These are phyloP conservation scores for Pseudonitzschia multistriata DNA, from an alignment of 108 stramenopile genomes.

Conservation along the genomic window DNA sequence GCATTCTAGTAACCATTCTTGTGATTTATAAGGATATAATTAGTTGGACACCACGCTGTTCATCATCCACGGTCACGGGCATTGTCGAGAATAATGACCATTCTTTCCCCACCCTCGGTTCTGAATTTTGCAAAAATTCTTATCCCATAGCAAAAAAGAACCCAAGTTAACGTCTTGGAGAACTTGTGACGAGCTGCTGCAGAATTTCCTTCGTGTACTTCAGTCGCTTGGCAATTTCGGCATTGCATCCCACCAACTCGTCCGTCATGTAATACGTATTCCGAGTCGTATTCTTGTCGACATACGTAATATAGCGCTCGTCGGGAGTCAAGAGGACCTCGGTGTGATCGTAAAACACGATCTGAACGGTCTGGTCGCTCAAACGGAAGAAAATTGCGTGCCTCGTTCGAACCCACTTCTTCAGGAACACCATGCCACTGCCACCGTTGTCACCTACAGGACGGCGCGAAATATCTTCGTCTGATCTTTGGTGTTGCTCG, in stretches of 20 bases:
- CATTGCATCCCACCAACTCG: constrained; percentile 61
- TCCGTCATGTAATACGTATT: constrained; percentile 64
- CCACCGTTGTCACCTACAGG: neutral
- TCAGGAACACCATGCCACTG: constrained; percentile 77
- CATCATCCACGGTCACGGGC: no score
- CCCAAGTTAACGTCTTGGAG: constrained; percentile 39
- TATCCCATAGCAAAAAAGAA: constrained; percentile 5
- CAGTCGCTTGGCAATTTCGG: constrained; percentile 86
- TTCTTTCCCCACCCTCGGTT: no score
- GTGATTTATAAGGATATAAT: no score
- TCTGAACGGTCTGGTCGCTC: constrained; percentile 95
- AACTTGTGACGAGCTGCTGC: constrained; percentile 67
- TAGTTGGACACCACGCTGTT: no score
- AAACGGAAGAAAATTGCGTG: constrained; percentile 97
- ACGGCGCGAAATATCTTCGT: constrained; percentile 27
- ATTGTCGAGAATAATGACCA: no score
- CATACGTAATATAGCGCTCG: constrained; percentile 80
- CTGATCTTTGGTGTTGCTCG: constrained; percentile 82
- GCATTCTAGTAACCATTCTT: no score
- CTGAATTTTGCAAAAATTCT: neutral
- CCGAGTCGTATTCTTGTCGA: constrained; percentile 82
- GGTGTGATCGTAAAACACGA: constrained; percentile 92
- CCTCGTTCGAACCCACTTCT: constrained; percentile 97
- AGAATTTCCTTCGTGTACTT: constrained; percentile 93
- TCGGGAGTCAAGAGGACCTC: constrained; percentile 89